Conservation (phyloP, 352 stramenopile genomes). For the Globisporangium paddicum region DNA sequence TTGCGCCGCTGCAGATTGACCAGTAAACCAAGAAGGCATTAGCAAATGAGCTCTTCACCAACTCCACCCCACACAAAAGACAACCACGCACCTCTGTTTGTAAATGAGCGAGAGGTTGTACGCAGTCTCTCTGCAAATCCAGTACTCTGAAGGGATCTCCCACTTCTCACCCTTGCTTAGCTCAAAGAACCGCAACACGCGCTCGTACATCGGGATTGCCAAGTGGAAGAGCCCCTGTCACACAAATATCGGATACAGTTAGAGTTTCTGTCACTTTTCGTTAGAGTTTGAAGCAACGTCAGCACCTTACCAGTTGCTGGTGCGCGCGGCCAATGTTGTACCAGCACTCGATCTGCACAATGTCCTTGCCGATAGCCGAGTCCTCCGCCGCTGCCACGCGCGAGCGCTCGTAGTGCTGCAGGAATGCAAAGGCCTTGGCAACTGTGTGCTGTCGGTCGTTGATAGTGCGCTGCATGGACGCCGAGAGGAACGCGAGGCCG, state of each 20-base stretch:
- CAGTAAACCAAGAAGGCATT: constrained; percentile 1
- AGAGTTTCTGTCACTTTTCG: background rate
- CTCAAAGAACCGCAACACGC: constrained; percentile 78
- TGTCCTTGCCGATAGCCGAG: constrained; percentile 54
- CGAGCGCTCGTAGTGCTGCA: constrained; percentile 75
- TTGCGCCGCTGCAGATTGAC: constrained; percentile 41
- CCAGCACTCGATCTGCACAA: constrained; percentile 72
- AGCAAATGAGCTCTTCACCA: background rate
- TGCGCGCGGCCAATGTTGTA: constrained; percentile 86
- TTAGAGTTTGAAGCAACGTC: background rate
- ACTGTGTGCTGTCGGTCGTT: constrained; percentile 83
- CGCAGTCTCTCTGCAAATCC: constrained; percentile 77
- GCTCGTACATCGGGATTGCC: constrained; percentile 86
- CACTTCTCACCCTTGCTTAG: constrained; percentile 36
- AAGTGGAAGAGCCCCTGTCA: constrained; percentile 77
- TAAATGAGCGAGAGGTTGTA: constrained; percentile 89
- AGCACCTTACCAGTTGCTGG: constrained; percentile 69
- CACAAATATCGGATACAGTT: background rate
- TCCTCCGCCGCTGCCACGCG: constrained; percentile 28
- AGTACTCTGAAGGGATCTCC: constrained; percentile 57
- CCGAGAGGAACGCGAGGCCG: constrained; percentile 74
- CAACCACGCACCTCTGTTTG: constrained; percentile 59
- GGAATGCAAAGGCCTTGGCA: constrained; percentile 80
- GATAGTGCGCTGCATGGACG: constrained; percentile 84
- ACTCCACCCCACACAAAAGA: background rate